phyloP scores from a whole-genome alignment of 1,284 basidiomycete species.

The Mycosarcoma mackinlayi region DNA sequence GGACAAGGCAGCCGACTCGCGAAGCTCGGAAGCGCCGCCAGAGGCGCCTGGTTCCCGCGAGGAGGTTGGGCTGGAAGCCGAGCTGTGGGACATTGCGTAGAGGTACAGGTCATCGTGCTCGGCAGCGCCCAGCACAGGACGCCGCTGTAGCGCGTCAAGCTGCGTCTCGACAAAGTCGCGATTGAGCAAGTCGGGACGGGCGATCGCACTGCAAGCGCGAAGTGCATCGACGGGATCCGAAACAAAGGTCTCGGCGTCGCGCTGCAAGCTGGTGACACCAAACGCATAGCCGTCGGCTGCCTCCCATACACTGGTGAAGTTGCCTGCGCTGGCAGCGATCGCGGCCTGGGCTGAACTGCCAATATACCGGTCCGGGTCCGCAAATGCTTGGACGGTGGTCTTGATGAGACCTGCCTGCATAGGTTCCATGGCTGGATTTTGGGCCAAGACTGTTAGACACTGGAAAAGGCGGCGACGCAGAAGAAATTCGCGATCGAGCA shows the following conservation, averaged over 20 bases:
- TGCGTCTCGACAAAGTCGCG: constrained; percentile 81
- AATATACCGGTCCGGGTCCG: constrained; percentile 76
- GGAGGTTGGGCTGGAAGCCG: not conserved
- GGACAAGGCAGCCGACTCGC: constrained; percentile 75
- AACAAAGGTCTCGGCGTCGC: constrained; percentile 62
- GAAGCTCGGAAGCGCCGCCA: constrained; percentile 12
- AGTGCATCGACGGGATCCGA: constrained; percentile 42
- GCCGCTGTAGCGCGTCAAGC: constrained; percentile 80
- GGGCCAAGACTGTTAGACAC: constrained; percentile 85
- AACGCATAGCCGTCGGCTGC: constrained; percentile 89
- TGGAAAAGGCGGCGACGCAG: constrained; percentile 87
- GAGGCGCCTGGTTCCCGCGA: constrained; percentile 19
- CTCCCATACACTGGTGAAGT: constrained; percentile 87
- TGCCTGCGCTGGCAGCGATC: constrained; percentile 86
- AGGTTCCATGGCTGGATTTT: constrained; percentile 80
- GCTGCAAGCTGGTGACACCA: constrained; percentile 81
- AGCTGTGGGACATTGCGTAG: constrained; percentile 69
- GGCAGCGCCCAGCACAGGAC: constrained; percentile 83
- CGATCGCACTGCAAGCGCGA: constrained; percentile 24
- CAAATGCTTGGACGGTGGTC: constrained; percentile 83
- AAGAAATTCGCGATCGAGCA: constrained; percentile 84
- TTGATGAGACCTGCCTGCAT: constrained; percentile 85
- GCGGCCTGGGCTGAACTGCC: constrained; percentile 91
- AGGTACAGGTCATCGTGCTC: constrained; percentile 88
- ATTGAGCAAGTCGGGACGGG: constrained; percentile 75